Conservation (phyloP, 306 rosid species). For the Luffa aegyptiaca region DNA sequence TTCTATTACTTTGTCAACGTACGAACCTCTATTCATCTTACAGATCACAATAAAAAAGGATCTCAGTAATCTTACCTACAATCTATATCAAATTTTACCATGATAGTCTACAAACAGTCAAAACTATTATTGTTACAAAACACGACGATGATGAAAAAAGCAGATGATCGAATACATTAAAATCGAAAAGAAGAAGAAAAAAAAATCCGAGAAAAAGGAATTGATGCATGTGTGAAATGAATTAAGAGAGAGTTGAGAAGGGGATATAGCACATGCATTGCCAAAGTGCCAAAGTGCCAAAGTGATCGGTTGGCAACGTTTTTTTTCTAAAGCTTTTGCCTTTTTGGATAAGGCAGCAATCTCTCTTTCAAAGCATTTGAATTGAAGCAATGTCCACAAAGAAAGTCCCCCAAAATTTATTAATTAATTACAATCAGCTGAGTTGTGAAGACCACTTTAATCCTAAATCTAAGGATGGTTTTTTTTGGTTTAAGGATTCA, state of each 20-base stretch:
- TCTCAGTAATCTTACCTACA: background rate
- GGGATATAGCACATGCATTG: background rate
- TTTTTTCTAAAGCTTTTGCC: slow-evolving; percentile 6
- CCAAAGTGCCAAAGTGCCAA: background rate
- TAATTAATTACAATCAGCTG: background rate
- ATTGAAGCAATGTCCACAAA: background rate
- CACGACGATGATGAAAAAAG: too few species aligned
- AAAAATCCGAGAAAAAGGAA: background rate
- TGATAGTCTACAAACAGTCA: too few species aligned
- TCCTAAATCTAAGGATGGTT: background rate
- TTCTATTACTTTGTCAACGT: background rate
- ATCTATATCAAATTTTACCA: background rate
- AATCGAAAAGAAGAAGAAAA: background rate
- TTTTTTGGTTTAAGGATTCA: background rate
- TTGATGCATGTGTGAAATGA: slow-evolving; percentile 6
- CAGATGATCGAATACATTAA: too few species aligned
- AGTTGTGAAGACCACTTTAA: background rate
- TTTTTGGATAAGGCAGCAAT: slow-evolving; percentile 30
- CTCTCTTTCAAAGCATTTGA: slow-evolving; percentile 17
- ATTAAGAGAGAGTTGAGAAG: background rate
- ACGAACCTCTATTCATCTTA: background rate
- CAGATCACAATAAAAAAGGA: too few species aligned
- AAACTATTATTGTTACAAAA: too few species aligned
- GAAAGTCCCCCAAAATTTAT: background rate
- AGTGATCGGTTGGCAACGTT: background rate